Conservation (phyloP, 805 yeast species). For the Lachancea sp. region DNA sequence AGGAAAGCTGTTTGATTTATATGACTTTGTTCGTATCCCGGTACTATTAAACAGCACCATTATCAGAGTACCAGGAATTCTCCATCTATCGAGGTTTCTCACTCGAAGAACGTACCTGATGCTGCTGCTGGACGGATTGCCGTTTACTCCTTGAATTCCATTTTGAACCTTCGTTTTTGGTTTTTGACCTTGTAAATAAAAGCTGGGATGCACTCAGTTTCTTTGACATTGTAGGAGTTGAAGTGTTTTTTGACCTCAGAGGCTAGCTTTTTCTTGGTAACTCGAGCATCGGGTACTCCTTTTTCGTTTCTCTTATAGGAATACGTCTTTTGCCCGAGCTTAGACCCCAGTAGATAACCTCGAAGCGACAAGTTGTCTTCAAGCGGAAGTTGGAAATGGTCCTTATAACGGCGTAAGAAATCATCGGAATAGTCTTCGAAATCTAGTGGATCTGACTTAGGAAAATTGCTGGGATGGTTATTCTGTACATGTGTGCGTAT, state of each 20-base stretch:
- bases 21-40: slow-evolving; percentile 1
- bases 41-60: neutral
- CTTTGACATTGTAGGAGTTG: slow-evolving; percentile 51
- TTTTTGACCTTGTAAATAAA: slow-evolving; percentile 81
- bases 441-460: slow-evolving; percentile 54
- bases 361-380: slow-evolving; percentile 59
- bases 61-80: neutral
- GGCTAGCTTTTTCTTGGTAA: slow-evolving; percentile 56
- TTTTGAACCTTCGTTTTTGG: slow-evolving; percentile 44
- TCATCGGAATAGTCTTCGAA: slow-evolving; percentile 57
- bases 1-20: neutral
- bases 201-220: slow-evolving; percentile 80
- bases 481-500: slow-evolving; percentile 63
- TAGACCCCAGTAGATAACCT: slow-evolving; percentile 65
- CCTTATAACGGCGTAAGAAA: slow-evolving; percentile 64
- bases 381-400: slow-evolving; percentile 47
- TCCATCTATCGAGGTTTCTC: too few species aligned
- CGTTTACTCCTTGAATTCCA: slow-evolving; percentile 29
- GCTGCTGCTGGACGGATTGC: too few species aligned
- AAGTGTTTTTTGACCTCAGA: slow-evolving; percentile 64
- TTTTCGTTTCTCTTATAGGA: slow-evolving; percentile 22
- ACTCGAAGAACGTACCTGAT: too few species aligned
- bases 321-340: slow-evolving; percentile 65
- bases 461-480: slow-evolving; percentile 60
- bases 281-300: slow-evolving; percentile 33